Percentiles rank a stretch among this genome's conserved stretches.
These are phyloP conservation scores for Daldinia childiae DNA, from an alignment of 495 filamentous ascomycete genomes.

Conservation along the genomic window DNA sequence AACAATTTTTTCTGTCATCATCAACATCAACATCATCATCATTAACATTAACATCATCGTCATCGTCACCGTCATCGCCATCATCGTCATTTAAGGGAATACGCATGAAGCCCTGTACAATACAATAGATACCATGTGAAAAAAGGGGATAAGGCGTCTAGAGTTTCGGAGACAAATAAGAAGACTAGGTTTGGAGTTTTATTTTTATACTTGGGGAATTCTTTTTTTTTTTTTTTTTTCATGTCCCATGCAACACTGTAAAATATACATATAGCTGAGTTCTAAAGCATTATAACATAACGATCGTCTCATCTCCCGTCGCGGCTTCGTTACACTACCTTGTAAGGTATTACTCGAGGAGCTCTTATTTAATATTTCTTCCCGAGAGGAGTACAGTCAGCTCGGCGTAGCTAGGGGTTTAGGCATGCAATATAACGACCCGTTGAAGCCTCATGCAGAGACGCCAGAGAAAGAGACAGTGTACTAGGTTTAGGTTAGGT, in stretches of 20 bases:
- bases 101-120: conserved; percentile 40
- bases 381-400: background rate
- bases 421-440: conserved; percentile 1
- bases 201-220: too few species aligned
- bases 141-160: conserved; percentile 34
- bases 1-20: background rate
- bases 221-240: too few species aligned
- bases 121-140: conserved; percentile 45
- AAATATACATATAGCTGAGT: conserved; percentile 8
- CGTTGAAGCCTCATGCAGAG: conserved; percentile 1
- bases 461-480: background rate
- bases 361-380: background rate
- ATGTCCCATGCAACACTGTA: background rate
- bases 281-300: conserved; percentile 4
- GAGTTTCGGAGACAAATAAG: conserved; percentile 11
- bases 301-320: background rate
- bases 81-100: conserved; percentile 28
- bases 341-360: background rate
- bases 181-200: conserved; percentile 17
- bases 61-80: conserved; percentile 6
- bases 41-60: background rate
- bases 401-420: background rate
- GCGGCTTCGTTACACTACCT: background rate
- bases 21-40: background rate
- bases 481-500: background rate